Base-by-base conservation (phyloP, 2,329 filamentous ascomycete genomes). In the Colletotrichum nymphaeae region DNA sequence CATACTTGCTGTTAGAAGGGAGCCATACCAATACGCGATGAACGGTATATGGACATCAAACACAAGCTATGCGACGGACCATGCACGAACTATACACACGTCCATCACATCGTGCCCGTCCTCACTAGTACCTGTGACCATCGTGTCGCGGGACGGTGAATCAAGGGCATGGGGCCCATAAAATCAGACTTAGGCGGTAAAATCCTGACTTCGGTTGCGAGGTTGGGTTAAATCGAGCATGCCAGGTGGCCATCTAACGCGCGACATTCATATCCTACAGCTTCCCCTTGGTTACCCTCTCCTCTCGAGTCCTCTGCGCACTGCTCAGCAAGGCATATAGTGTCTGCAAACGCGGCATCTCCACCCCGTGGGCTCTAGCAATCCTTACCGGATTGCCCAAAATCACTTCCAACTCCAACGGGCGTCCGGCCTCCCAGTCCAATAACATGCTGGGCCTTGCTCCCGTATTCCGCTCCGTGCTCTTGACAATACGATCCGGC, bases 331-430 rank as follows among this genome's bases (percentile, higher is more conserved):
- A 79, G 30, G 91, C 92, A 84, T 94, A 93, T 76, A 93, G 76
- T 26, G 83, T 92, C 84, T 93, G 91, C 83, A 94, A 78, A 79
- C 91, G 83, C 12, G 91, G 91, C 88, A 93, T 88, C 77, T 92
- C 88, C 5, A 91, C 87, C 0, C 92, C 92, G 63, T 87, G 86
- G 66, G 86, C 87, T 76, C 90, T 84, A 11, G 92, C 92, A 59
- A 93, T 90, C 75, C 90, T 84, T 35, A 94, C 89, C 1, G 92
- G 91, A 78, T 94, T 94, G 1, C 93, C 92, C 28, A 94, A 79
- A 53, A 94, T 93, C 46, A 93, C 92, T 81, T 94, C 93, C 63
- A 94, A 80, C 84, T 94, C 93, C 86, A 94, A 87, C 53, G 87
- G 88, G 78, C 90, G 86, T 0, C 90, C 90, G 1, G 85, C 86